These are phyloP conservation scores for Phalaenopsis hybrid DNA, from an alignment of 116 monocot species.

Conservation along the genomic window DNA sequence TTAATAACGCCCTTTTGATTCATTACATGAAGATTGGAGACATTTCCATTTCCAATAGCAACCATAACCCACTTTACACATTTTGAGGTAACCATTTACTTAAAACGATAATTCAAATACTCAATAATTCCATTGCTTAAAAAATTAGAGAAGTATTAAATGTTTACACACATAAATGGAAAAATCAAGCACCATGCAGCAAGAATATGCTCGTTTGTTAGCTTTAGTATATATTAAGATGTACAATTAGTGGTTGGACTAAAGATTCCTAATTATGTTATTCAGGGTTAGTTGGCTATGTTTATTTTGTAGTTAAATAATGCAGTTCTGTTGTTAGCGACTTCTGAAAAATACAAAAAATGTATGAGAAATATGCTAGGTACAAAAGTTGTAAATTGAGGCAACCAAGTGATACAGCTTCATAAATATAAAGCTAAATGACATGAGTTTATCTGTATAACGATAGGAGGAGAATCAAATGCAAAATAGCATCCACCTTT, in stretches of 20 bases:
- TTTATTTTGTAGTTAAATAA: neutral
- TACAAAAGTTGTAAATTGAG: neutral
- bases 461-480: neutral
- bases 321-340: neutral
- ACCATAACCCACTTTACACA: neutral
- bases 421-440: neutral
- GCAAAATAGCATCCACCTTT: too few relatives aligned
- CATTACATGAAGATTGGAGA: too few relatives aligned
- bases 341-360: neutral
- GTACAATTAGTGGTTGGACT: neutral
- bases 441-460: neutral
- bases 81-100: neutral
- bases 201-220: neutral
- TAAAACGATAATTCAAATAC: neutral
- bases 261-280: neutral
- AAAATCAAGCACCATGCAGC: neutral
- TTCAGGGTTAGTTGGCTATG: neutral
- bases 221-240: neutral
- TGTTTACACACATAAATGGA: neutral
- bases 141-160: neutral
- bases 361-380: neutral
- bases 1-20: too few relatives aligned
- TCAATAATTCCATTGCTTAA: neutral
- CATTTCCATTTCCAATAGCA: neutral
- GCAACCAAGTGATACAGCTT: neutral